Base-by-base conservation (phyloP, 805 yeast species). In the Hanseniaspora nectarophila region DNA sequence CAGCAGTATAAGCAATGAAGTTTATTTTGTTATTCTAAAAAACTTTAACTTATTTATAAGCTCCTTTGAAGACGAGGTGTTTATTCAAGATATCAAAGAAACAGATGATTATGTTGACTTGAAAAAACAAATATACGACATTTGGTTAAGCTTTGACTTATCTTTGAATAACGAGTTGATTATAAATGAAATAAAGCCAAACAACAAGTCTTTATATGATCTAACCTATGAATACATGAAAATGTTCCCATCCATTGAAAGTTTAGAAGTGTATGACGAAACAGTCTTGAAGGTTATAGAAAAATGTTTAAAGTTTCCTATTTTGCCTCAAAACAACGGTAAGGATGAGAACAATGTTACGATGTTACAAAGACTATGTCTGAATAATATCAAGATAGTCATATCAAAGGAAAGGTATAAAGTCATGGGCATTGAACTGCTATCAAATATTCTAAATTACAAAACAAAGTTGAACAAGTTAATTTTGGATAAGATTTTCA, bases 251-350 rank as follows among this genome's bases (percentile, higher is more conserved):
- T 39, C 40, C 12, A 31, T 47, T 16, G 40, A 47, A 20, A 23
- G 18, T 7, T 32, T 47, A 16, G 24, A 29, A 23, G 10, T 29
- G 20, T 31, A 29, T 32, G 26, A 18, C 13, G 44, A 39, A n/a
- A 47, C 44, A 7, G 33, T 26, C 15, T 24, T 47, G 31, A 38
- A 24, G n/a, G 33, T 47, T n/a, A 47, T 47, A 13, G 51, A 47
- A 16, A 47, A 47, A 29, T 47, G 51, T 32, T 21, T 47, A 16
- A 47, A 47, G 26, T 47, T 47, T 23, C 51, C 51, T 20, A 47
- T 47, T 4, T 31, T 47, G 16, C 51, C 51, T 5, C 38, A 21
- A 26, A 47, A 21, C 18, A 47, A 32, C 20, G 44, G 44, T 1
- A 47, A 39, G 10, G 51, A 47, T 28, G 51, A 32, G 12, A 47